A percentile compares a stretch with the other conserved stretches of the same genome.
Evolutionary conservation across 1,139 yeast species (phyloP).

Genomic region (Pichia sp.): DNA sequence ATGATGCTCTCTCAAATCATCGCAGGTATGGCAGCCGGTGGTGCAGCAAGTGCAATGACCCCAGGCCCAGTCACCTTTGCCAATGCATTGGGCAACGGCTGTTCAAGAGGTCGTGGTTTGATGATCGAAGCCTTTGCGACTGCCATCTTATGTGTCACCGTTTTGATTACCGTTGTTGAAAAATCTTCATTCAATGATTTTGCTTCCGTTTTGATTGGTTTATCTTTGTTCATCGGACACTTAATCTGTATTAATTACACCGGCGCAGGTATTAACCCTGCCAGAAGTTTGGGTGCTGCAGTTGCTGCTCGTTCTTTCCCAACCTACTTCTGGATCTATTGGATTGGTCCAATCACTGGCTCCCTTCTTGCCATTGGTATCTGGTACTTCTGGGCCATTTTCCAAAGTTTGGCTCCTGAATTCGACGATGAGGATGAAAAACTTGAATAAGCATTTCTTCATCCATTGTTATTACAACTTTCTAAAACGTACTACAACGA

Average conservation of each 20-base stretch:
- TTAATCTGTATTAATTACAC: slow-evolving; percentile 77
- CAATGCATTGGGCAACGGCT: slow-evolving; percentile 66
- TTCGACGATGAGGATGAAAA: slow-evolving; percentile 34
- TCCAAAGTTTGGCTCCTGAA: slow-evolving; percentile 36
- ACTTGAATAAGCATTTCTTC: background rate
- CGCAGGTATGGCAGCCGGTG: slow-evolving; percentile 92
- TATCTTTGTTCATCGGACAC: slow-evolving; percentile 77
- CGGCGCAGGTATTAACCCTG: slow-evolving; percentile 92
- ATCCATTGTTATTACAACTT: no score
- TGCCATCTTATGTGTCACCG: slow-evolving; percentile 65
- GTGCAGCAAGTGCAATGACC: slow-evolving; percentile 80
- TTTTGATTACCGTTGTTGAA: slow-evolving; percentile 79
- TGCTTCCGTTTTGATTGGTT: slow-evolving; percentile 82
- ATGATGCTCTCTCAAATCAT: slow-evolving; percentile 65
- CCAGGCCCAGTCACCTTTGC: slow-evolving; percentile 75
- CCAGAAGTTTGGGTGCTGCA: slow-evolving; percentile 77
- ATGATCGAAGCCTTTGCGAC: slow-evolving; percentile 84
- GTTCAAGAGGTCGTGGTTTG: slow-evolving; percentile 68
- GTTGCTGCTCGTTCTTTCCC: slow-evolving; percentile 66
- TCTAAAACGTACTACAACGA: no score
- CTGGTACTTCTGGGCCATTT: slow-evolving; percentile 60
- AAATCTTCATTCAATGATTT: slow-evolving; percentile 68
- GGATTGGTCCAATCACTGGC: slow-evolving; percentile 82
- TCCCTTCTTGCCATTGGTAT: slow-evolving; percentile 58
- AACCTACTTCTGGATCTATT: slow-evolving; percentile 82